Evolutionary conservation across 164 flowering plant genomes (phyloP).

Genomic region (Piper longum): DNA sequence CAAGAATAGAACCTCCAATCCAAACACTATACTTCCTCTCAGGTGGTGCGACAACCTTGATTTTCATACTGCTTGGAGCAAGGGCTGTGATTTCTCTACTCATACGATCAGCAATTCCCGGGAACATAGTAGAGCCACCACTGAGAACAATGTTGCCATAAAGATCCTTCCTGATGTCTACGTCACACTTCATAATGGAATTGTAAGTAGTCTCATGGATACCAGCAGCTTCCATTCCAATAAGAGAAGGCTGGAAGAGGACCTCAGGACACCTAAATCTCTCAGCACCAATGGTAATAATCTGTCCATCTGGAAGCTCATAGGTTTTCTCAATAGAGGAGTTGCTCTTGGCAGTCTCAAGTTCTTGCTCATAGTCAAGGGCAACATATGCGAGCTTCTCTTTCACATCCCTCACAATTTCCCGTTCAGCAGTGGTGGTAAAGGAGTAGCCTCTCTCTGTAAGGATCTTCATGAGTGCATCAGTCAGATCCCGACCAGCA

Average conservation of each 20-base stretch:
- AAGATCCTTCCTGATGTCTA: slow-evolving; percentile 29
- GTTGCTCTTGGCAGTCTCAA: slow-evolving; percentile 20
- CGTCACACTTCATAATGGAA: slow-evolving; percentile 31
- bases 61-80: slow-evolving; percentile 34
- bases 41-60: slow-evolving; percentile 32
- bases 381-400: slow-evolving; percentile 40
- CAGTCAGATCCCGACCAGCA: slow-evolving; percentile 26
- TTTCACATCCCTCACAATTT: slow-evolving; percentile 45
- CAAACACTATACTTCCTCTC: slow-evolving; percentile 33
- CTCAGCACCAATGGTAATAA: slow-evolving; percentile 28
- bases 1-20: slow-evolving; percentile 32
- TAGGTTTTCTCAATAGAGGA: slow-evolving; percentile 25
- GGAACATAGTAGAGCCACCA: slow-evolving; percentile 33
- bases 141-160: slow-evolving; percentile 30
- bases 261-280: slow-evolving; percentile 31
- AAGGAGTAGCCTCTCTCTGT: slow-evolving; percentile 24
- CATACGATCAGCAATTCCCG: slow-evolving; percentile 29
- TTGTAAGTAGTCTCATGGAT: slow-evolving; percentile 30
- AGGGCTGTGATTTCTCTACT: slow-evolving; percentile 30
- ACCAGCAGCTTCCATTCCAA: slow-evolving; percentile 32
- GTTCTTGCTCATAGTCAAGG: slow-evolving; percentile 23
- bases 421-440: slow-evolving; percentile 26
- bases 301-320: slow-evolving; percentile 25
- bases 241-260: slow-evolving; percentile 32
- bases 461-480: slow-evolving; percentile 22